Evolutionary conservation across 768 basidiomycete genomes (phyloP), one percentile per base, ranked within the genome.

Genomic region (Phanerochaete sordida): DNA sequence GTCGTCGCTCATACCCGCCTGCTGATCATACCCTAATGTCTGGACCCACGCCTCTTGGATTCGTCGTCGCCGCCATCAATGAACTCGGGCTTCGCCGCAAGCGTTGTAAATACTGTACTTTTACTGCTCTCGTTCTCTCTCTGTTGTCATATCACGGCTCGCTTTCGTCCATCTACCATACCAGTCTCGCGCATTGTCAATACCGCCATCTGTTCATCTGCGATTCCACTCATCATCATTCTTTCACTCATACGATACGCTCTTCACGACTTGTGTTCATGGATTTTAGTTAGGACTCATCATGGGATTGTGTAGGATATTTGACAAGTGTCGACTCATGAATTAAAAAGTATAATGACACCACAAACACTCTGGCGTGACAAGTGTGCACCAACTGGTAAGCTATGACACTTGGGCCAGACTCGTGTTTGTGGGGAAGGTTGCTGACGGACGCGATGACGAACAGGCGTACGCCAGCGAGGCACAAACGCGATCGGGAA

Each of bases 21-120:
- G 30, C 51, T 31, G 26, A 52, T 31, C 21, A 19, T 35, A 31
- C 51, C 21, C 51, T 28, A 26, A 13, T 23, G 12, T 54, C n/a
- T 23, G 33, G 33, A 7, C 33, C 21, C 13, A 12, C 9, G 27
- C 7, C 21, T 37, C 35, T 23, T 27, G 21, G 15, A 16, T 26
- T 24, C 39, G 11, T 24, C 8, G 21, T 39, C 52, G 26, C 33
- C 37, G 35, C 37, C 24, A 7, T 6, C 35, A 37, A 37, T 26
- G 24, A 48, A 26, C 47, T 12, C 47, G 11, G 24, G 23, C 23
- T 19, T 48, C 47, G 27, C 19, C 47, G 27, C 47, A 43, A 19
- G 37, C 35, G 21, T 23, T 54, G 53, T 54, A 54, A 23, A 54
- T 54, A 26, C 3, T 54, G 53, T 54, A 54, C 53, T 54, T 54